Evolutionary conservation across 768 basidiomycete species (phyloP).

Genomic region (Panus rudis): DNA sequence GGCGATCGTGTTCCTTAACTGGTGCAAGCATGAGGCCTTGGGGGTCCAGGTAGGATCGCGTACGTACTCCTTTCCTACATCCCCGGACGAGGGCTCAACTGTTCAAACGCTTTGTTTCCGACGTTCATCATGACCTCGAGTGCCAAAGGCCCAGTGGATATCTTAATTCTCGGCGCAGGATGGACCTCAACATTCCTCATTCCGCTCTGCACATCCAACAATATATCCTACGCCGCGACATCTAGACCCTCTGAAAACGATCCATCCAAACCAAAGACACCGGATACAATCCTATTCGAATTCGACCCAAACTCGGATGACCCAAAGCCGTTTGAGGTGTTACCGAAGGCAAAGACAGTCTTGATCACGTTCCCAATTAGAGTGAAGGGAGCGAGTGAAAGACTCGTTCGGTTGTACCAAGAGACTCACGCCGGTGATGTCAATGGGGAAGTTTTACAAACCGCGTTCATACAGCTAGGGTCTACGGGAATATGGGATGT

Average conservation of each 20-base stretch:
- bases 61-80: no score
- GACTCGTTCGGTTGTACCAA: slow-evolving; percentile 40
- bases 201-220: slow-evolving; percentile 38
- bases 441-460: no score
- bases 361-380: slow-evolving; percentile 52
- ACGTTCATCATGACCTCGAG: slow-evolving; percentile 8
- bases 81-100: no score
- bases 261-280: slow-evolving; percentile 6
- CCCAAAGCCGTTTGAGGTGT: slow-evolving; percentile 32
- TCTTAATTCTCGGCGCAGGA: slow-evolving; percentile 60
- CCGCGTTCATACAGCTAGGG: slow-evolving; percentile 53
- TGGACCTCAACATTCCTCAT: slow-evolving; percentile 60
- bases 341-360: slow-evolving; percentile 49
- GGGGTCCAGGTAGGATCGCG: no score
- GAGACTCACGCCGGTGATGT: slow-evolving; percentile 24
- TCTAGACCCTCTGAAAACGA: slow-evolving; percentile 40
- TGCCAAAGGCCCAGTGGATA: slow-evolving; percentile 28
- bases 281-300: slow-evolving; percentile 41
- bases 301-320: slow-evolving; percentile 46
- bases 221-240: slow-evolving; percentile 43
- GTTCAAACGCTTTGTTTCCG: no score
- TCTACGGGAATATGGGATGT: slow-evolving; percentile 59
- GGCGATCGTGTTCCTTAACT: no score
- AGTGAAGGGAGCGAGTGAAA: slow-evolving; percentile 36
- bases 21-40: no score